A percentile compares a stretch with the other conserved stretches of the same genome.
phyloP scores from a whole-genome alignment of 805 yeast genomes.

The Kodamaea fukazawae region DNA sequence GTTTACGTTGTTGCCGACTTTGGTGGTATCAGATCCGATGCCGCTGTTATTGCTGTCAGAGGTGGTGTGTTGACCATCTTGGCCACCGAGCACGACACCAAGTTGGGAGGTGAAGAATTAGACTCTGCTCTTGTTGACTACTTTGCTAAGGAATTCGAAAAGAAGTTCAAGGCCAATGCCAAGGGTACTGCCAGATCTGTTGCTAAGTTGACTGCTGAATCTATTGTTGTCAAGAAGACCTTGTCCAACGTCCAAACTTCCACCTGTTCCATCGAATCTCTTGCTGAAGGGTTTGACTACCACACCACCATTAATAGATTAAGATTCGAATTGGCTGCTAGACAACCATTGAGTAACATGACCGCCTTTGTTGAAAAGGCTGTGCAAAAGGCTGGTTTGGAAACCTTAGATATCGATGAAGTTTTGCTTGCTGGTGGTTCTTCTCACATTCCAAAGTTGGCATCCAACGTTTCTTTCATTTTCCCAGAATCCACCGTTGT shows the following conservation, averaged over 20 bases:
- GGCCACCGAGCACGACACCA: slow-evolving; percentile 77
- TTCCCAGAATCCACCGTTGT: slow-evolving; percentile 79
- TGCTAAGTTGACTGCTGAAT: slow-evolving; percentile 83
- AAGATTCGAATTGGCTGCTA: slow-evolving; percentile 85
- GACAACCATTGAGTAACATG: slow-evolving; percentile 74
- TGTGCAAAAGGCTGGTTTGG: slow-evolving; percentile 79
- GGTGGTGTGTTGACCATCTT: slow-evolving; percentile 91
- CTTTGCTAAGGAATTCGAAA: slow-evolving; percentile 92
- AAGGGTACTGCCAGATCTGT: slow-evolving; percentile 75
- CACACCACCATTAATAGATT: slow-evolving; percentile 90
- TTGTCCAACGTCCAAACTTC: slow-evolving; percentile 85
- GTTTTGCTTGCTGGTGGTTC: slow-evolving; percentile 92
- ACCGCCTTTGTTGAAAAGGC: slow-evolving; percentile 69
- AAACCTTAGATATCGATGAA: slow-evolving; percentile 83
- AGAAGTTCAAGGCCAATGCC: slow-evolving; percentile 80
- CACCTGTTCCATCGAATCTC: slow-evolving; percentile 89
- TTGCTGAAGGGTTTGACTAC: slow-evolving; percentile 92
- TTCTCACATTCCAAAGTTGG: slow-evolving; percentile 88
- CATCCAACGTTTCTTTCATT: slow-evolving; percentile 63
- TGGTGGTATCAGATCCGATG: slow-evolving; percentile 95
- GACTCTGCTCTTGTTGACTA: slow-evolving; percentile 77
- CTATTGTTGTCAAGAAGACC: slow-evolving; percentile 84
- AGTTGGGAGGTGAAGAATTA: slow-evolving; percentile 83
- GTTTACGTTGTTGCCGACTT: slow-evolving; percentile 90
- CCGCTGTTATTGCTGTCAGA: slow-evolving; percentile 87